Base-by-base conservation (phyloP, 768 basidiomycete genomes). In the Saitozyma sp. region DNA sequence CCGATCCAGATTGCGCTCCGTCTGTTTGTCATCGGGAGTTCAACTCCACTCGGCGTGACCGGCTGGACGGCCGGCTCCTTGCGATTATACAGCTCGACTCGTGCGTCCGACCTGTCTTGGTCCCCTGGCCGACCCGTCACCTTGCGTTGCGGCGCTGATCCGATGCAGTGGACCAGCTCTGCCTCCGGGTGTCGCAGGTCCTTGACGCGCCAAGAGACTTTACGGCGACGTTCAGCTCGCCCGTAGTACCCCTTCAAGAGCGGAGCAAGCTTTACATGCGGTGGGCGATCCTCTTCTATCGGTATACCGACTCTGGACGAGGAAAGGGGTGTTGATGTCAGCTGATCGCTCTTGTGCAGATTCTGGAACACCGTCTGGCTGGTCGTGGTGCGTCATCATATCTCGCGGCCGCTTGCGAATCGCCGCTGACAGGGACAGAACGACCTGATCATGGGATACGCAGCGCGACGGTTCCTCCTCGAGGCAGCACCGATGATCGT, bases 331-430 rank as follows among this genome's bases (percentile, higher is more conserved):
- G 40, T 29, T 29, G 29, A 29, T 29, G 2, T 29, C 29, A 29
- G 29, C 29, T 29, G 29, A 29, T 29, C 29, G 29, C 20, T 10
- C 45, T 51, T 8, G 8, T 11, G 20, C 56, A 93, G 91, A 56
- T 93, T 95, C 76, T 94, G 91, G 82, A 96, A 94, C 72, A 87
- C 85, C 39, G 83, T 95, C 2, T 98, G 95, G 95, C 82, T 95
- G 1, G 84, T 93, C 38, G 76, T 92, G 9, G 77, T 76, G 17
- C 62, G 77, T 56, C n/a, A 46, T 19, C 16, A 5, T 10, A 29
- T 40, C 29, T 8, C 16, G 19, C 20, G 17, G 9, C 20, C 54
- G 48, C 39, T 0, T 20, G 2, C 43, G 39, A 19, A 8, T 42
- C n/a, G 14, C 43, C 16, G 57, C 16, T 61, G 45, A 40, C 19